Evolutionary conservation across 305 asterid species (phyloP).

Genomic region (Rubia balearica): DNA sequence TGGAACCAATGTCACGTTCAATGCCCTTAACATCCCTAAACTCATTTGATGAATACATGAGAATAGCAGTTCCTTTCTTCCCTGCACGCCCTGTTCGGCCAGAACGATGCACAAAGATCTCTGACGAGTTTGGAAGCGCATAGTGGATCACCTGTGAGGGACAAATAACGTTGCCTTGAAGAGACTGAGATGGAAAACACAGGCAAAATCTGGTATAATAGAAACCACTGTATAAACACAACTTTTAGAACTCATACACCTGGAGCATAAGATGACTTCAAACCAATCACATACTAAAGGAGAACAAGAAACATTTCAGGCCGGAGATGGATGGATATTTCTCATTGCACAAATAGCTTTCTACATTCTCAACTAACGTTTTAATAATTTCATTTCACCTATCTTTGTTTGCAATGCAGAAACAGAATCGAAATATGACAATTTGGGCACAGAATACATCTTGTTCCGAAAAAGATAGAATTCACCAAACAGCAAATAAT

Average conservation of each 20-base stretch:
- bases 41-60: slow-evolving; percentile 58
- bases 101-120: slow-evolving; percentile 76
- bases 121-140: slow-evolving; percentile 75
- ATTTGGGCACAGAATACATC: background rate
- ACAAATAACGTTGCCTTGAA: background rate
- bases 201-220: background rate
- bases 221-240: background rate
- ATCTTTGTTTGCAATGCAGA: background rate
- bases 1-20: slow-evolving; percentile 87
- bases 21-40: slow-evolving; percentile 57
- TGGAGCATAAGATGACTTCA: background rate
- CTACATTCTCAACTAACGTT: background rate
- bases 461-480: background rate
- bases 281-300: background rate
- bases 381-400: background rate
- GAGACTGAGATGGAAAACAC: slow-evolving; percentile 5
- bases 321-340: background rate
- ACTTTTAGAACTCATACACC: background rate
- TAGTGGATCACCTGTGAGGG: slow-evolving; percentile 64
- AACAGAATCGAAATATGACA: background rate
- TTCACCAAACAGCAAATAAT: background rate
- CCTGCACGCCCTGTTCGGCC: slow-evolving; percentile 99
- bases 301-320: background rate
- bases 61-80: slow-evolving; percentile 78
- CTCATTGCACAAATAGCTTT: background rate